Evolutionary conservation across 2,329 filamentous ascomycete genomes (phyloP).

Genomic region (Neonectria coccinea): DNA sequence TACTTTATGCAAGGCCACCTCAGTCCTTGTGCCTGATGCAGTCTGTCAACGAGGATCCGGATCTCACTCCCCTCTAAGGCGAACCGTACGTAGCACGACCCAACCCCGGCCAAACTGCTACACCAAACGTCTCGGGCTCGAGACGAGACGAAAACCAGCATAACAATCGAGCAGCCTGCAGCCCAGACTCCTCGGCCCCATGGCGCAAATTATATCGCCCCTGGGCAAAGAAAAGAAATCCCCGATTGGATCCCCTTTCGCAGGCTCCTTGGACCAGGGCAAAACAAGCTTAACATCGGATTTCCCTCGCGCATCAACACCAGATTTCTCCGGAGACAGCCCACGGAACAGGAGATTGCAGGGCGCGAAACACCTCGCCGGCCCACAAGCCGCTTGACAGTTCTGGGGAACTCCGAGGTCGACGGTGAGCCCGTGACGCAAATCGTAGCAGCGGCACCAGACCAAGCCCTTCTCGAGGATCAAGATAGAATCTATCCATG

Average conservation of each 20-base stretch:
- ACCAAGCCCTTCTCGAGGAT: neutral
- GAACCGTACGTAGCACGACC: neutral
- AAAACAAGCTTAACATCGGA: neutral
- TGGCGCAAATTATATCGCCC: slow-evolving; percentile 4
- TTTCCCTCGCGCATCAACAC: slow-evolving; percentile 1
- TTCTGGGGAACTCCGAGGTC: slow-evolving; percentile 21
- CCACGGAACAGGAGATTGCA: slow-evolving; percentile 17
- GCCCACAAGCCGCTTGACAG: slow-evolving; percentile 11
- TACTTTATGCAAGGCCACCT: neutral
- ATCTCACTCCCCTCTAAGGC: neutral
- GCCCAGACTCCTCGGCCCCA: slow-evolving; percentile 1
- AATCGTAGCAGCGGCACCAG: neutral
- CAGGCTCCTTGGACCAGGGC: neutral
- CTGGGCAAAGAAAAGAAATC: neutral
- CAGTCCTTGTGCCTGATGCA: neutral
- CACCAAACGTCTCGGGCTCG: slow-evolving; percentile 23
- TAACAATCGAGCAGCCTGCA: slow-evolving; percentile 11
- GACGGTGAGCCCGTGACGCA: slow-evolving; percentile 6
- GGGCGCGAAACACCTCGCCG: slow-evolving; percentile 16
- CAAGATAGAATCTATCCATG: slow-evolving; percentile 15
- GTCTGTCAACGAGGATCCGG: slow-evolving; percentile 1
- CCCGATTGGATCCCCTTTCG: slow-evolving; percentile 13
- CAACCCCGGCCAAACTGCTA: slow-evolving; percentile 24
- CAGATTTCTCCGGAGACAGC: slow-evolving; percentile 5
- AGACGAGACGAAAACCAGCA: slow-evolving; percentile 27